These are phyloP conservation scores for Schwanniomyces occidentalis DNA, from an alignment of 805 yeast species.

Conservation along the genomic window DNA sequence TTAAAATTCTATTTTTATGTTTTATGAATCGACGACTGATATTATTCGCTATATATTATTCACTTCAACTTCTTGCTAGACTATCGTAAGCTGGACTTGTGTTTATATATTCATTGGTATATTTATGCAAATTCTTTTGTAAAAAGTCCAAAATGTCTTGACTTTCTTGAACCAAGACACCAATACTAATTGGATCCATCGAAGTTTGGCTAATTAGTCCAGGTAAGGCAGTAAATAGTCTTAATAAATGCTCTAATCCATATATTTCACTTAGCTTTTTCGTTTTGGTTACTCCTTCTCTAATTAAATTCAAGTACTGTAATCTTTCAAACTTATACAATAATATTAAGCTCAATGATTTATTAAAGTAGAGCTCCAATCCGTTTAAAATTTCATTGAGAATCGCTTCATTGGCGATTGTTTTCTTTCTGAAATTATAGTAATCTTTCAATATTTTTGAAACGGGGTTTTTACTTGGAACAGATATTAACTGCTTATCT, in stretches of 20 bases:
- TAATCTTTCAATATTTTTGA: constrained; percentile 56
- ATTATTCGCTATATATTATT: neutral
- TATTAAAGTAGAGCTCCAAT: constrained; percentile 69
- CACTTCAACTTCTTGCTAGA: constrained; percentile 21
- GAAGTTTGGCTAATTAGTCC: constrained; percentile 76
- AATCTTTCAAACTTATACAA: constrained; percentile 77
- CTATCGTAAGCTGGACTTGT: constrained; percentile 42
- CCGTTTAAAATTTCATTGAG: constrained; percentile 72
- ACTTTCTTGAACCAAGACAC: constrained; percentile 52
- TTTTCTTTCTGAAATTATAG: constrained; percentile 24
- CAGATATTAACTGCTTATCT: constrained; percentile 63
- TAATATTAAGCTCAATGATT: constrained; percentile 64
- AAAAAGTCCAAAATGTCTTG: constrained; percentile 57
- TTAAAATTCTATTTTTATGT: neutral
- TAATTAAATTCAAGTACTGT: constrained; percentile 59
- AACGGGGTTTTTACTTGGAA: constrained; percentile 63
- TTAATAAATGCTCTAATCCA: constrained; percentile 79
- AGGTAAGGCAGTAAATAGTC: constrained; percentile 78
- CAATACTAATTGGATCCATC: constrained; percentile 76
- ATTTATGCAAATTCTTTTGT: constrained; percentile 38
- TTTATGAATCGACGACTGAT: constrained; percentile 1
- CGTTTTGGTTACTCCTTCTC: constrained; percentile 32
- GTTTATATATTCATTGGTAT: constrained; percentile 36
- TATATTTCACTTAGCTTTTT: constrained; percentile 50
- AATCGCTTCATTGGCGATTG: constrained; percentile 25